Base-by-base conservation (phyloP, 2,329 filamentous ascomycete genomes). In the Colletotrichum endophyticum region DNA sequence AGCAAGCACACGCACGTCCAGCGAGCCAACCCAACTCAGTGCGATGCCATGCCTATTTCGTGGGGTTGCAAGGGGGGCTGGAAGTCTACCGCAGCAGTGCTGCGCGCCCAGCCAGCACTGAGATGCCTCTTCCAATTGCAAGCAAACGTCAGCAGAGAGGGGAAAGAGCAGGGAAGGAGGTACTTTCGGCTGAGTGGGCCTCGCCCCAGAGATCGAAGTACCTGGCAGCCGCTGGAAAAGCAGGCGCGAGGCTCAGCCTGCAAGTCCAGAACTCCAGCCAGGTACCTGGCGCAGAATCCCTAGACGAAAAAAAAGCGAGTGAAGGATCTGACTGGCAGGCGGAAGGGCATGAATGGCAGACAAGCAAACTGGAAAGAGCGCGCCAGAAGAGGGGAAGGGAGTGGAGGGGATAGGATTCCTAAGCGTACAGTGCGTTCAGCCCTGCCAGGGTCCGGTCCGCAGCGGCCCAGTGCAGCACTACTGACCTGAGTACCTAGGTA, bases 371-470 rank as follows among this genome's bases (percentile, higher is more conserved):
- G 57, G 57, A 32, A 61, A 32, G 57, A 67, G 68, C 62, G 56
- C 34, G 57, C 36, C 62, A 64, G 32, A 39, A 28, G 68, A 62
- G 59, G 57, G 69, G 59, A 66, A 53, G 34, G 57, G 32, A 25
- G 25, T 22, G 49, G 30, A 61, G 13, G 70, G 27, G 32, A 49
- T 28, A 57, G 67, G 67, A 32, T 69, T 68, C 30, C 32, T 56
- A 44, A 19, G 28, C 22, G 62, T 68, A 59, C 62, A 66, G 63
- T 70, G 70, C 71, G 66, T 72, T 77, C 75, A 77, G 75, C 75
- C 75, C 72, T 77, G 75, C 75, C 66, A 77, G 75, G 75, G 75
- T 77, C 71, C 70, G 73, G 63, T 73, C 70, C 64, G 70, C 64
- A 70, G 70, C 49, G 49, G 62, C 22, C 73, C 49, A 75, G 44